These are phyloP conservation scores for Lepiota subincarnata DNA, from an alignment of 768 basidiomycete species.

Conservation along the genomic window DNA sequence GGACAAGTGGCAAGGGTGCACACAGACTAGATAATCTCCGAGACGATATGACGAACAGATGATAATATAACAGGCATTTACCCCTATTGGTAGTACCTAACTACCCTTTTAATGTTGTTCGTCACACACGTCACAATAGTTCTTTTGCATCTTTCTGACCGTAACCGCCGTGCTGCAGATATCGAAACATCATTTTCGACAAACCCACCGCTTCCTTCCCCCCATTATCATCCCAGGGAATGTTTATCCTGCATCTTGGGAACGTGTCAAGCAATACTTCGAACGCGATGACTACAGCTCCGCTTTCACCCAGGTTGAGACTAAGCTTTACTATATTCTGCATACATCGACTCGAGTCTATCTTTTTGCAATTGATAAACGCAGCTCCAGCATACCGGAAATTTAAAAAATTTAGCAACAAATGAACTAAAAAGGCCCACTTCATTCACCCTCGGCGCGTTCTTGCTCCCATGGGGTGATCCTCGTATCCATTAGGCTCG, in stretches of 20 bases:
- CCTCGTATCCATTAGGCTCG: constrained; percentile 87
- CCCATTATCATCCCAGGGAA: constrained; percentile 94
- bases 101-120: too few species aligned
- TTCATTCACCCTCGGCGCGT: constrained; percentile 86
- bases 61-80: too few species aligned
- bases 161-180: too few species aligned
- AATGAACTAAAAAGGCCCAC: constrained; percentile 74
- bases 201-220: constrained; percentile 78
- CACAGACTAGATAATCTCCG: too few species aligned
- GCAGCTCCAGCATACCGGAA: constrained; percentile 53
- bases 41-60: too few species aligned
- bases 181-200: too few species aligned
- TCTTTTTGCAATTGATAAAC: constrained; percentile 72
- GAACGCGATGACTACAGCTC: constrained; percentile 74
- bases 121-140: too few species aligned
- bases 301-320: constrained; percentile 64
- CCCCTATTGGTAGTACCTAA: too few species aligned
- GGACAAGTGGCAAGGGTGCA: too few species aligned
- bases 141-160: too few species aligned
- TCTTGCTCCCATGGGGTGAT: constrained; percentile 87
- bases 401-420: constrained; percentile 63
- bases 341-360: constrained; percentile 93
- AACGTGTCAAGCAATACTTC: constrained; percentile 70
- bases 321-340: constrained; percentile 89
- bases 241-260: constrained; percentile 90